Evolutionary conservation across 1,284 basidiomycete genomes (phyloP).

Genomic region (Butyriboletus appendiculatus): DNA sequence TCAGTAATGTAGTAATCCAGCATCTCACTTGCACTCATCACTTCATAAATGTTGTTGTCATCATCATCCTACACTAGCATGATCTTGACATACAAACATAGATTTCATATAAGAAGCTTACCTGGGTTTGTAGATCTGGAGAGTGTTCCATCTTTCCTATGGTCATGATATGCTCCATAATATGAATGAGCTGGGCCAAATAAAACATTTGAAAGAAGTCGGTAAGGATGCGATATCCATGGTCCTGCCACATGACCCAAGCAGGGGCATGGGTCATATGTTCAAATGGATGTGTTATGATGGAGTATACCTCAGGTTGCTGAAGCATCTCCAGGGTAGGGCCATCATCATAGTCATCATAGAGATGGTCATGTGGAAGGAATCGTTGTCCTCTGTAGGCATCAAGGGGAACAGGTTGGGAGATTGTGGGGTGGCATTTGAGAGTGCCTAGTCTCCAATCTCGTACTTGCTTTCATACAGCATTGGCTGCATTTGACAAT

Average conservation of each 20-base stretch:
- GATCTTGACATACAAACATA: too few relatives aligned
- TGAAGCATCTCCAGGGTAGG: slow-evolving; percentile 14
- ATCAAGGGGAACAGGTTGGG: neutral
- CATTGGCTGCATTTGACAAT: neutral
- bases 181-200: neutral
- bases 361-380: neutral
- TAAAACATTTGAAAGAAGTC: slow-evolving; percentile 21
- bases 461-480: neutral
- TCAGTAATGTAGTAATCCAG: too few relatives aligned
- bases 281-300: neutral
- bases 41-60: too few relatives aligned
- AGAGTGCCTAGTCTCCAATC: neutral
- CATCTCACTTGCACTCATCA: too few relatives aligned
- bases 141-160: neutral
- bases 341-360: slow-evolving; percentile 16
- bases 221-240: slow-evolving; percentile 13
- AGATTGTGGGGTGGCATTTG: neutral
- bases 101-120: too few relatives aligned
- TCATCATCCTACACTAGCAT: too few relatives aligned
- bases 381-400: neutral
- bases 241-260: slow-evolving; percentile 16
- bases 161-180: slow-evolving; percentile 15
- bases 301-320: slow-evolving; percentile 5
- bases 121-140: too few relatives aligned
- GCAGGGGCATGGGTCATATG: slow-evolving; percentile 1